Conservation (phyloP, 805 yeast genomes). For the Spathaspora girioi region DNA sequence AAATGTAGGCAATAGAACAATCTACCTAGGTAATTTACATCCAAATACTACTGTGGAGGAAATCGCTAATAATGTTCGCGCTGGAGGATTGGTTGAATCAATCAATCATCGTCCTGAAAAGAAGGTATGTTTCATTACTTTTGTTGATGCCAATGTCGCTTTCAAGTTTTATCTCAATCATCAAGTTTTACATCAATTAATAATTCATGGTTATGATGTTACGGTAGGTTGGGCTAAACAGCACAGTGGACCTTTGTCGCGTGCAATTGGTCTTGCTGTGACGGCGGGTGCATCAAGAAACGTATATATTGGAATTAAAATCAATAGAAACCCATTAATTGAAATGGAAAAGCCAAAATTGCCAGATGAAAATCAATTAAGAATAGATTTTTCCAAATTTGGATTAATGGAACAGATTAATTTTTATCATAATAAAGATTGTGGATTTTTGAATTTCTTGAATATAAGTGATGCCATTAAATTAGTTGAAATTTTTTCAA, state of each 20-base stretch:
- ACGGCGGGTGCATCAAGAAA: constrained; percentile 76
- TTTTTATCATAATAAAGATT: constrained; percentile 61
- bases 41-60: constrained; percentile 66
- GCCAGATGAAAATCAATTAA: constrained; percentile 45
- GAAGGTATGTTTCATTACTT: constrained; percentile 65
- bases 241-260: constrained; percentile 59
- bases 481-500: constrained; percentile 56
- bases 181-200: constrained; percentile 52
- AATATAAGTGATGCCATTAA: constrained; percentile 61
- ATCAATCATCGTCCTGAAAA: constrained; percentile 51
- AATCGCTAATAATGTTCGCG: constrained; percentile 71
- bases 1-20: constrained; percentile 57
- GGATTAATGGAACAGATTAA: constrained; percentile 79
- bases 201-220: constrained; percentile 57
- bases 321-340: constrained; percentile 16
- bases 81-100: constrained; percentile 65
- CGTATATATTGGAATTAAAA: constrained; percentile 63
- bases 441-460: constrained; percentile 73
- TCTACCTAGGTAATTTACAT: constrained; percentile 65
- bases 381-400: constrained; percentile 58
- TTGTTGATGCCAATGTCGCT: constrained; percentile 61
- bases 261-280: constrained; percentile 57
- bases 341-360: constrained; percentile 13
- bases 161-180: constrained; percentile 61
- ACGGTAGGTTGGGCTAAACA: constrained; percentile 71